Conservation (phyloP, 2,329 filamentous ascomycete genomes). For the Calonectria hawksworthii region DNA sequence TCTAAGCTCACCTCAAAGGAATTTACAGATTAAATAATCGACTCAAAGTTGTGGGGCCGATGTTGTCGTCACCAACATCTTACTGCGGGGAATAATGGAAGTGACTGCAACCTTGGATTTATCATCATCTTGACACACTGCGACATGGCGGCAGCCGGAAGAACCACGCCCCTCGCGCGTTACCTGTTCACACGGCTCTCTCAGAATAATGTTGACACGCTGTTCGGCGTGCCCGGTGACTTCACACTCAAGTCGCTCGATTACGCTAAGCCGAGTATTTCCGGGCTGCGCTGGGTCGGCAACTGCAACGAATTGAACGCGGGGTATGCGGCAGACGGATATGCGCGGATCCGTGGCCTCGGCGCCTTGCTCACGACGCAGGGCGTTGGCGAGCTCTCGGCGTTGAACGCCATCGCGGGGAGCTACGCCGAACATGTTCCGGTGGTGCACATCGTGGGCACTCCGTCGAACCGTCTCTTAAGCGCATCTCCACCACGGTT, state of each 20-base stretch:
- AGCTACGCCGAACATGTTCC: neutral
- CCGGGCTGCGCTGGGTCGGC: neutral
- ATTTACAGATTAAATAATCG: neutral
- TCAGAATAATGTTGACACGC: neutral
- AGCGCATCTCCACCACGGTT: neutral
- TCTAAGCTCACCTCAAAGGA: neutral
- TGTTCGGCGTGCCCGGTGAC: neutral
- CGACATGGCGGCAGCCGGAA: neutral
- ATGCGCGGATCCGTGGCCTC: neutral
- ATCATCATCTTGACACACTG: neutral
- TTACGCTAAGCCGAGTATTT: neutral
- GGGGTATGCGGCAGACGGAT: neutral
- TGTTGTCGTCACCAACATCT: neutral
- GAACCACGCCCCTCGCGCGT: neutral
- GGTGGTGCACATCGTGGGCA: neutral
- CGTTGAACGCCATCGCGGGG: neutral
- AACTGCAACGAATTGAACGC: slow-evolving; percentile 6
- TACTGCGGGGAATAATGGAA: neutral
- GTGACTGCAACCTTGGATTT: neutral
- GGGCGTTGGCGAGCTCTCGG: neutral
- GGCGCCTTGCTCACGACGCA: neutral
- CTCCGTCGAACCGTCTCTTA: neutral
- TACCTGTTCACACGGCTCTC: neutral
- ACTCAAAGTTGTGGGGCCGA: neutral
- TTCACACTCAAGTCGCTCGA: neutral